Conservation (phyloP, 306 rosid species). For the Pyrus bretschneideri region DNA sequence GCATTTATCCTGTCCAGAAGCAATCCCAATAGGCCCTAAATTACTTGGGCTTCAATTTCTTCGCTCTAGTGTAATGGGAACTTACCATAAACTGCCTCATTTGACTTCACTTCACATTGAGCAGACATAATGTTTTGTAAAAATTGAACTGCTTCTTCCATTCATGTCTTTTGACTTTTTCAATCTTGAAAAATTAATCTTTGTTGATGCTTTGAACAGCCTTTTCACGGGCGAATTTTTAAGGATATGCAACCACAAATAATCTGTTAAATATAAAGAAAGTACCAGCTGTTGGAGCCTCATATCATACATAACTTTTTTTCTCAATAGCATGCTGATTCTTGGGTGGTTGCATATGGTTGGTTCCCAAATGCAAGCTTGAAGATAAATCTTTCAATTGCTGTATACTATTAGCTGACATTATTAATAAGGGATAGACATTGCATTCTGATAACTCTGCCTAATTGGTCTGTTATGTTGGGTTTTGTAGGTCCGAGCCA, state of each 20-base stretch:
- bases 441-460: not conserved
- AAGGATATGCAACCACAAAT: not conserved
- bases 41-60: not conserved
- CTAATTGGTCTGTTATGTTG: constrained; percentile 5
- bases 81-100: not conserved
- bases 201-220: not conserved
- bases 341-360: not conserved
- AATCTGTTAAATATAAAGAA: not conserved
- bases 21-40: not conserved
- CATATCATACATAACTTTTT: not conserved
- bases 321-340: not conserved
- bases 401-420: too few relatives aligned
- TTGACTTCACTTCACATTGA: not conserved
- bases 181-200: not conserved
- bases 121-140: not conserved
- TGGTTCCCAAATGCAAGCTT: not conserved
- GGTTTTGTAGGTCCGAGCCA: constrained; percentile 81
- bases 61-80: not conserved
- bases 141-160: not conserved
- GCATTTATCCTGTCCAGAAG: not conserved
- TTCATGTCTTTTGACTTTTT: not conserved
- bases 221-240: not conserved
- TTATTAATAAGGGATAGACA: not conserved
- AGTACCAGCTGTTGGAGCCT: not conserved
- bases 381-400: not conserved